Percentiles rank a stretch among this genome's conserved stretches.
phyloP scores from a whole-genome alignment of 139 green algal genomes.

The Yamagishiella unicocca region DNA sequence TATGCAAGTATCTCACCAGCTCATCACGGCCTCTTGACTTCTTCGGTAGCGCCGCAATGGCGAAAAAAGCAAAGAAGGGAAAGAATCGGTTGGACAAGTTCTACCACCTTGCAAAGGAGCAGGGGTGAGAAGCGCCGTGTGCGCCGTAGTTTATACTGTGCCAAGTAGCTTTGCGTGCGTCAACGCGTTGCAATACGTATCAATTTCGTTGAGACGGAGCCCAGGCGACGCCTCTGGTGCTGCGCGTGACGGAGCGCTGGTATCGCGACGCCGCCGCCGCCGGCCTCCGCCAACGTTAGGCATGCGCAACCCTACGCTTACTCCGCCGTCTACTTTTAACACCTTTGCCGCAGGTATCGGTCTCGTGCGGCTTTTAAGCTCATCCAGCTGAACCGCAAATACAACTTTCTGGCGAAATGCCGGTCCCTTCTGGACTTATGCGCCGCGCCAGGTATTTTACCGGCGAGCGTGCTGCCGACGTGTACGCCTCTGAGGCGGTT shows the following conservation, averaged over 20 bases:
- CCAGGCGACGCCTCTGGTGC: no score
- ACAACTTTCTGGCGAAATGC: conserved; percentile 90
- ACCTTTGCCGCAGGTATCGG: conserved; percentile 94
- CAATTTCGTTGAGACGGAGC: no score
- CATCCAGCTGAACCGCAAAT: conserved; percentile 98
- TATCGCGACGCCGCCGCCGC: conserved; percentile 9
- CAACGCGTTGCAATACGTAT: no score
- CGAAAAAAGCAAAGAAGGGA: conserved; percentile 74
- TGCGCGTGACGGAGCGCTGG: background rate
- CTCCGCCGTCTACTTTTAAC: background rate
- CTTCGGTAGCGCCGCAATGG: conserved; percentile 49
- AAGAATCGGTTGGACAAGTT: conserved; percentile 98
- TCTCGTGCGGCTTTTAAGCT: conserved; percentile 99
- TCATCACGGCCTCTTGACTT: no score
- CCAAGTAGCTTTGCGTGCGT: no score
- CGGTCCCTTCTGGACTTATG: conserved; percentile 94
- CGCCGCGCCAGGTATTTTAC: conserved; percentile 95
- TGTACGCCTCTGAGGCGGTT: no score
- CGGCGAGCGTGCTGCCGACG: no score
- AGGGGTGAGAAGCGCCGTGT: conserved; percentile 79
- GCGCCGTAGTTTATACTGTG: no score
- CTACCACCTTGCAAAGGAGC: conserved; percentile 99
- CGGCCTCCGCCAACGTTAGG: background rate
- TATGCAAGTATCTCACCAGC: no score
- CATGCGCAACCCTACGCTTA: background rate